These are phyloP conservation scores for Colletotrichum sp. DNA, from an alignment of 2,329 filamentous ascomycete species.

Conservation along the genomic window DNA sequence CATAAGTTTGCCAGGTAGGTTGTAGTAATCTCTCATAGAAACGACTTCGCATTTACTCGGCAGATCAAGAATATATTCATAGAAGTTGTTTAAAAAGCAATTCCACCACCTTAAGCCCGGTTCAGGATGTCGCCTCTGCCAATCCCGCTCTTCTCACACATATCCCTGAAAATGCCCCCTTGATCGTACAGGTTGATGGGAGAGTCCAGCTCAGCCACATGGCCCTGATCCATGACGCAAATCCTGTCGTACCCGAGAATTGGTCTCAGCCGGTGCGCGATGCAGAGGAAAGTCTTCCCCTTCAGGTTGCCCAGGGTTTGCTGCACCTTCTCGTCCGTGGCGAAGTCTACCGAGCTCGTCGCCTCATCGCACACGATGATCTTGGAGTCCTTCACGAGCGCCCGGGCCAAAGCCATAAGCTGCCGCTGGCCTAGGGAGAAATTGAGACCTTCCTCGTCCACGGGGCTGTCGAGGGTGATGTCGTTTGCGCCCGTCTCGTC, in stretches of 20 bases:
- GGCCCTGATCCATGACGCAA: conserved; percentile 74
- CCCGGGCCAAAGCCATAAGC: conserved; percentile 68
- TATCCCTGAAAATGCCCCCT: conserved; percentile 68
- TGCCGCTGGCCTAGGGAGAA: conserved; percentile 36
- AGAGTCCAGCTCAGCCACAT: conserved; percentile 69
- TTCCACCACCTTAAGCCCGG: neutral
- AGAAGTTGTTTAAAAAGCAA: fast-evolving
- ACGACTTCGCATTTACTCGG: neutral
- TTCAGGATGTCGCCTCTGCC: conserved; percentile 53
- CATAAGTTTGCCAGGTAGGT: neutral
- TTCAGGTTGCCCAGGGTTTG: conserved; percentile 60
- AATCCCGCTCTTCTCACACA: conserved; percentile 53
- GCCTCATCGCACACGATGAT: conserved; percentile 76
- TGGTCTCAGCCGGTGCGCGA: conserved; percentile 62
- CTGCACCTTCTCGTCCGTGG: conserved; percentile 52
- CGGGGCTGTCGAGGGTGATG: conserved; percentile 67
- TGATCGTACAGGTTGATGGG: conserved; percentile 64
- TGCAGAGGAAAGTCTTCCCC: conserved; percentile 67
- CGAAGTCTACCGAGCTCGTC: conserved; percentile 71
- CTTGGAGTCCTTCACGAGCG: conserved; percentile 66
- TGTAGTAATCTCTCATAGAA: neutral
- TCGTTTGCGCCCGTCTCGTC: neutral
- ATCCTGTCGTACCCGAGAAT: conserved; percentile 77
- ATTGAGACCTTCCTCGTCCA: conserved; percentile 67
- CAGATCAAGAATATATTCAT: neutral